Evolutionary conservation across 306 rosid genomes (phyloP), one percentile per base, ranked within the genome.

Genomic region (Cicer arietinum): DNA sequence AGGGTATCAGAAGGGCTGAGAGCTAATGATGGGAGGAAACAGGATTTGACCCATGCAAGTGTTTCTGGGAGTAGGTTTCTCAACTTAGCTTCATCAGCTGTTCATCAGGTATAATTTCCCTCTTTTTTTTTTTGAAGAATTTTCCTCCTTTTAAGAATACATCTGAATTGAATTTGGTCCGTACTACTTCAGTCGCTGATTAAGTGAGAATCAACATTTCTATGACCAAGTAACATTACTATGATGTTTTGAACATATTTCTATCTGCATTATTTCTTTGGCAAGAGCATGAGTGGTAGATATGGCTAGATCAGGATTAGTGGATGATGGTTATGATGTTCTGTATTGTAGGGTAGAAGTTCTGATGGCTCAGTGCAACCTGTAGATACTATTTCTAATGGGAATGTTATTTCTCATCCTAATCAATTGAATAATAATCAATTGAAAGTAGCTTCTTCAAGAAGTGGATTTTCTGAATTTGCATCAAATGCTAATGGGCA

Each of bases 1-100:
- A 86, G 84, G 87, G 79, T 87, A 45, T 59, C 89, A 37, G 98
- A 94, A 77, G 88, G 92, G 76, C 81, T 79, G 6, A 85, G 90
- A 85, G 88, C 85, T 71, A 82, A 59, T 79, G 85, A 75, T 82
- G 91, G 83, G 71, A 84, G 89, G 83, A 94, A 87, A 84, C 92
- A 85, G 75, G 82, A 80, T 78, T 69, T 22, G 30, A 75, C 85
- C 47, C 77, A 79, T 80, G 85, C 85, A 51, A 85, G 80, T 77
- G 88, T 82, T 78, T 87, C 94, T 82, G 88, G 87, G 42, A 76
- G 88, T 71, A 73, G 83, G 84, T 85, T 83, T 81, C 76, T 82
- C 41, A 68, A 85, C 66, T 64, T 86, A 41, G 65, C 88, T 76
- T 77, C 93, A 47, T 81, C 94, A 22, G 80, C 84, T 73, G 85